Evolutionary conservation across 331 rosid genomes (phyloP).

Genomic region (Quercus phellos): DNA sequence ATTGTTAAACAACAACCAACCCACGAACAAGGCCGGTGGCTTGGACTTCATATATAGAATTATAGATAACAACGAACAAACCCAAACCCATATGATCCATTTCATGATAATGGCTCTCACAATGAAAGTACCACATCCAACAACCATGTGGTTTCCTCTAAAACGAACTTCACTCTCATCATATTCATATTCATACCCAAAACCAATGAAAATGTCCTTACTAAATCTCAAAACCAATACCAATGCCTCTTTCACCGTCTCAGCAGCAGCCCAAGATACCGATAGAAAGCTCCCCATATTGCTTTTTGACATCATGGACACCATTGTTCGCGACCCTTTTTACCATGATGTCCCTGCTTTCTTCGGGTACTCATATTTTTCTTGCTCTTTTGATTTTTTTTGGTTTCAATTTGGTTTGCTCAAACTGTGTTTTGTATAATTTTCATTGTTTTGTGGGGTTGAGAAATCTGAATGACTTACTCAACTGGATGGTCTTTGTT

Average conservation of each 20-base stretch:
- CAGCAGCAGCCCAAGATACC: background rate
- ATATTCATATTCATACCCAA: background rate
- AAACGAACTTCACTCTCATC: background rate
- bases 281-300: slow-evolving; percentile 64
- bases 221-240: slow-evolving; percentile 9
- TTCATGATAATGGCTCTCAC: slow-evolving; percentile 23
- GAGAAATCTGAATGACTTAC: background rate
- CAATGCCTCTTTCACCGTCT: slow-evolving; percentile 9
- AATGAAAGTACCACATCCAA: slow-evolving; percentile 5
- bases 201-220: slow-evolving; percentile 16
- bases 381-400: no score
- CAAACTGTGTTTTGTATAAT: background rate
- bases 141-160: slow-evolving; percentile 6
- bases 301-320: slow-evolving; percentile 87
- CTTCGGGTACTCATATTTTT: slow-evolving; percentile 47
- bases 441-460: background rate
- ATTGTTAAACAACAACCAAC: no score
- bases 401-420: background rate
- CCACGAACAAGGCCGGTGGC: no score
- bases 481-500: background rate
- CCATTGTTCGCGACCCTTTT: slow-evolving; percentile 93
- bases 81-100: no score
- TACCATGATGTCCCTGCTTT: slow-evolving; percentile 77
- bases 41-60: no score
- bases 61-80: no score